These are phyloP conservation scores for Pisolithus marmoratus DNA, from an alignment of 768 basidiomycete species.

Conservation along the genomic window DNA sequence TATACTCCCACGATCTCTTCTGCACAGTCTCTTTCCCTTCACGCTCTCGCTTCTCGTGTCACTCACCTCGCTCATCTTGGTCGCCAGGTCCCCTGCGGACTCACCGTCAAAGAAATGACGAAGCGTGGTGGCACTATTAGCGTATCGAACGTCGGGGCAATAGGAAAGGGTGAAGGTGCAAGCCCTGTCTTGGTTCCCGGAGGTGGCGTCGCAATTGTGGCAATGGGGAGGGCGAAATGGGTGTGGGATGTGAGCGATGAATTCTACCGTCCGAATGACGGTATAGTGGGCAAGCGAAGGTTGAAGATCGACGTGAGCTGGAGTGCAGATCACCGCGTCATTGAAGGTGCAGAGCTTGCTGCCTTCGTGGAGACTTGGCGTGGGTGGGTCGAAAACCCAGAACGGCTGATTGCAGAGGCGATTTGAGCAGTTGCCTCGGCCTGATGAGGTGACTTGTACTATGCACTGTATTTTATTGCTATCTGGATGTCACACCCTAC, in stretches of 20 bases:
- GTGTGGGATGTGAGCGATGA: constrained; percentile 60
- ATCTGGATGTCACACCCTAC: too few relatives aligned
- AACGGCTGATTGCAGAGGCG: constrained; percentile 54
- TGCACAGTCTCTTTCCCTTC: constrained; percentile 52
- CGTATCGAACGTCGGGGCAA: constrained; percentile 76
- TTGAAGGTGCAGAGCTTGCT: constrained; percentile 85
- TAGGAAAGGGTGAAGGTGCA: constrained; percentile 68
- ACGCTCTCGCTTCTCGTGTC: constrained; percentile 55
- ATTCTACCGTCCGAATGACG: constrained; percentile 12
- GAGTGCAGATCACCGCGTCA: constrained; percentile 82
- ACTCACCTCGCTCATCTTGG: constrained; percentile 59
- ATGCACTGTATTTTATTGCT: background rate
- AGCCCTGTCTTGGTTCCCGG: constrained; percentile 75
- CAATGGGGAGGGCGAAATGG: constrained; percentile 75
- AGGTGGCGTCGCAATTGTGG: constrained; percentile 82
- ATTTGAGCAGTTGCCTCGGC: constrained; percentile 29
- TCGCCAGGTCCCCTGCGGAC: constrained; percentile 57
- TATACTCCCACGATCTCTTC: constrained; percentile 69
- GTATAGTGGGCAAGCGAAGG: constrained; percentile 39
- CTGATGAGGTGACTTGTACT: background rate
- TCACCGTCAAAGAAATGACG: constrained; percentile 67
- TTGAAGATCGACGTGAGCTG: constrained; percentile 67
- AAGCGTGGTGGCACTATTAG: constrained; percentile 73
- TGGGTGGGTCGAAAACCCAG: constrained; percentile 69
- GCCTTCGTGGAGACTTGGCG: constrained; percentile 88